Evolutionary conservation across 2,329 filamentous ascomycete species (phyloP).

Genomic region (Cercospora berteroae): DNA sequence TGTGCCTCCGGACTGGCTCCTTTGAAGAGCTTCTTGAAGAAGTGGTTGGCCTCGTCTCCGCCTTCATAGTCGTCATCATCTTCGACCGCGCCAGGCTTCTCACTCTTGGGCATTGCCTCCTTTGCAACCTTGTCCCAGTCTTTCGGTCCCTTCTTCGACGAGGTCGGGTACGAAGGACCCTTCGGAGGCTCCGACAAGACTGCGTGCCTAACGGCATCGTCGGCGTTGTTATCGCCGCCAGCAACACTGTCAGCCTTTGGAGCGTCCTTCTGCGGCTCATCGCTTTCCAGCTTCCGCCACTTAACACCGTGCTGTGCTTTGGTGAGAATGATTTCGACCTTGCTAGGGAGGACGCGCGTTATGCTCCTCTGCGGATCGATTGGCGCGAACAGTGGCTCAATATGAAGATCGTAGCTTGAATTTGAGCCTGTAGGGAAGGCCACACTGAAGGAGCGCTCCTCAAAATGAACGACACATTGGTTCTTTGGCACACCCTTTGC

Average conservation of each 20-base stretch:
- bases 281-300: conserved; percentile 62
- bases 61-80: conserved; percentile 54
- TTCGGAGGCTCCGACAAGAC: conserved; percentile 25
- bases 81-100: conserved; percentile 21
- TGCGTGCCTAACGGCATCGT: conserved; percentile 20
- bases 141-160: conserved; percentile 77
- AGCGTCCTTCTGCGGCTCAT: conserved; percentile 28
- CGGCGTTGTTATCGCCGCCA: neutral
- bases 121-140: conserved; percentile 82
- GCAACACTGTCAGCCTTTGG: conserved; percentile 20
- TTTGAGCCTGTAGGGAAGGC: conserved; percentile 55
- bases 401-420: conserved; percentile 59
- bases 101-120: conserved; percentile 35
- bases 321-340: conserved; percentile 72
- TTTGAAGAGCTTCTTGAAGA: conserved; percentile 89
- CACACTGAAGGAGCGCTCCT: conserved; percentile 50
- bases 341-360: conserved; percentile 67
- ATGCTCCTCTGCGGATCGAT: conserved; percentile 63
- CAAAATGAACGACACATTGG: conserved; percentile 53
- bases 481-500: conserved; percentile 63
- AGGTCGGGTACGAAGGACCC: conserved; percentile 75
- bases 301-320: conserved; percentile 66
- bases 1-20: conserved; percentile 73
- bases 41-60: conserved; percentile 68
- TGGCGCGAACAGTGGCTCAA: conserved; percentile 65